These are phyloP conservation scores for Globomyces sp. DNA, from an alignment of 371 early-diverging fungal species.

Conservation along the genomic window DNA sequence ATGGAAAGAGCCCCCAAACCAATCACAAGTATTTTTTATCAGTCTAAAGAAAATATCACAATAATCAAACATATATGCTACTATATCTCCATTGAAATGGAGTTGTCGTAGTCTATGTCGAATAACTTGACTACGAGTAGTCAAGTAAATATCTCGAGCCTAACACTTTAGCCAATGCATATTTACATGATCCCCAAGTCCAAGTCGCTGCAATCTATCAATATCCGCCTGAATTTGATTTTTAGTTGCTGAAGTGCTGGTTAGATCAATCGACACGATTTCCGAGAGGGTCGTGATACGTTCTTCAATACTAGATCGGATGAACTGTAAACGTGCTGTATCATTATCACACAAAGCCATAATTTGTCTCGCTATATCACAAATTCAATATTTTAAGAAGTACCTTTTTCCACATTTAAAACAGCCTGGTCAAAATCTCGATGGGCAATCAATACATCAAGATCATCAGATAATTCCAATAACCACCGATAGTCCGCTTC, in stretches of 20 bases:
- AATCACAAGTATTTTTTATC: slow-evolving; percentile 90
- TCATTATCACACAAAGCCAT: slow-evolving; percentile 42
- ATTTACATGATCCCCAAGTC: slow-evolving; percentile 68
- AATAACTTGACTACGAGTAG: slow-evolving; percentile 71
- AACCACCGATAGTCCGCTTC: slow-evolving; percentile 51
- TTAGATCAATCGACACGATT: slow-evolving; percentile 72
- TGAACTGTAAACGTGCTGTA: slow-evolving; percentile 44
- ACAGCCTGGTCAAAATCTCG: slow-evolving; percentile 85
- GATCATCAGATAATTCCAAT: slow-evolving; percentile 73
- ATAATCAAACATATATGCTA: slow-evolving; percentile 78
- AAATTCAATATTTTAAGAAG: slow-evolving; percentile 21
- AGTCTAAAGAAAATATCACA: slow-evolving; percentile 83
- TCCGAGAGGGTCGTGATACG: slow-evolving; percentile 62
- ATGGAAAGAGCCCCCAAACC: slow-evolving; percentile 86
- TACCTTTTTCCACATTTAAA: slow-evolving; percentile 61
- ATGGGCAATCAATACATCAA: slow-evolving; percentile 86
- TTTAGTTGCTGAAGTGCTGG: slow-evolving; percentile 76
- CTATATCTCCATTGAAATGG: slow-evolving; percentile 82
- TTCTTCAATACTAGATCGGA: slow-evolving; percentile 59
- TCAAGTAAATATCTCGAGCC: slow-evolving; percentile 77
- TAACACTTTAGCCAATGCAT: slow-evolving; percentile 31
- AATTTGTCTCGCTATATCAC: slow-evolving; percentile 31
- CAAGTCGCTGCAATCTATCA: slow-evolving; percentile 75
- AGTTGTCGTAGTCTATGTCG: slow-evolving; percentile 72
- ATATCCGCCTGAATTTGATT: slow-evolving; percentile 75